Percentiles rank a stretch among this genome's conserved stretches.
These are phyloP conservation scores for Asterophora parasitica DNA, from an alignment of 768 basidiomycete genomes.

Conservation along the genomic window DNA sequence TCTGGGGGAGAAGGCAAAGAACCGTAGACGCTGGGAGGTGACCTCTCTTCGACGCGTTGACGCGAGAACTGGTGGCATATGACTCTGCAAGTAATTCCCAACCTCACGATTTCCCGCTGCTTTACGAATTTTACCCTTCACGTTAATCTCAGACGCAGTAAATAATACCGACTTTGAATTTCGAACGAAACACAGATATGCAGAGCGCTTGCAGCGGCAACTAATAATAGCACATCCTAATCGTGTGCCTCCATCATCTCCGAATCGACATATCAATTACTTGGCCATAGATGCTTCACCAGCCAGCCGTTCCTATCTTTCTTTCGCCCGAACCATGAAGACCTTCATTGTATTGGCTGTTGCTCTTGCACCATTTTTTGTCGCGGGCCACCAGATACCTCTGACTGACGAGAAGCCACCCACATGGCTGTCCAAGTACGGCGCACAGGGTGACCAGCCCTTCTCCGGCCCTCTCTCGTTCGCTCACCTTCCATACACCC, in stretches of 20 bases:
- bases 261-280: too few species aligned
- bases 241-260: too few species aligned
- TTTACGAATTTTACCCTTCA: too few species aligned
- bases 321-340: background rate
- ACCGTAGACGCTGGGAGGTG: conserved; percentile 36
- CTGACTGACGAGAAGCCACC: conserved; percentile 12
- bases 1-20: conserved; percentile 28
- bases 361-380: conserved; percentile 3
- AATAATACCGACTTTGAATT: too few species aligned
- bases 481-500: conserved; percentile 72
- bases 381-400: conserved; percentile 8
- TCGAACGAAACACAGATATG: too few species aligned
- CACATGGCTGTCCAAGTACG: conserved; percentile 71
- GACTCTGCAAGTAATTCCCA: too few species aligned
- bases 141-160: too few species aligned
- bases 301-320: background rate
- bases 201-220: too few species aligned
- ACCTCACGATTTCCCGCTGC: too few species aligned
- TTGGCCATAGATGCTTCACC: too few species aligned
- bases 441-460: conserved; percentile 62
- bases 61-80: conserved; percentile 27
- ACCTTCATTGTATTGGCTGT: background rate
- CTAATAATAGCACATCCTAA: too few species aligned
- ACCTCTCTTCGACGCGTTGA: conserved; percentile 32
- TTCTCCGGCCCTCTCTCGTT: conserved; percentile 83